Percentiles rank a stretch among this genome's conserved stretches.
Evolutionary conservation across 164 flowering plant species (phyloP).

Genomic region (Litsea cubeba): DNA sequence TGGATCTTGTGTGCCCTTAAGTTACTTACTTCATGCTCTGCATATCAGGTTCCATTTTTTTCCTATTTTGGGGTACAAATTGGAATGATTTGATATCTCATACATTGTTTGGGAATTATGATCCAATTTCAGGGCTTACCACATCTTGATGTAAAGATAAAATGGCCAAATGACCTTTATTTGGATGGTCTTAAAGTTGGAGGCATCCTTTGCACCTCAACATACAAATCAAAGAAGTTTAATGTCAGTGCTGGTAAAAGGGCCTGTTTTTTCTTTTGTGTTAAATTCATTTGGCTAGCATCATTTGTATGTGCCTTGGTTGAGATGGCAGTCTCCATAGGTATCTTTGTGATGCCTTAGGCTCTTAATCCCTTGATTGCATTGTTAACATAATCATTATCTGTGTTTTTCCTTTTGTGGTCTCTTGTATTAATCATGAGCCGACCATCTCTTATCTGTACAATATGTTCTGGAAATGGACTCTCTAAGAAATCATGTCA

Average conservation of each 20-base stretch:
- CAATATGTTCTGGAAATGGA: not conserved
- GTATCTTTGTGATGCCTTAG: constrained; percentile 2
- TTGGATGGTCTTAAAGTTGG: constrained; percentile 91
- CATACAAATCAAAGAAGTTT: constrained; percentile 82
- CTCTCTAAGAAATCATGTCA: not conserved
- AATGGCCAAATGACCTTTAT: constrained; percentile 99
- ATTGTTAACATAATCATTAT: not conserved
- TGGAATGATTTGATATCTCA: not conserved
- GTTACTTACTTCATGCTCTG: not conserved
- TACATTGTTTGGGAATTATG: constrained; percentile 7
- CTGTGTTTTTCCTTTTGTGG: not conserved
- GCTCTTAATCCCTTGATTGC: not conserved
- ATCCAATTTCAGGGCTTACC: constrained; percentile 72
- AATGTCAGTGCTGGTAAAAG: constrained; percentile 83
- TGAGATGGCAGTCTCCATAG: not conserved
- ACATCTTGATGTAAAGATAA: constrained; percentile 69
- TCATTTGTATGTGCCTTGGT: not conserved
- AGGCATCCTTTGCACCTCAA: constrained; percentile 92
- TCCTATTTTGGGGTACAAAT: not conserved
- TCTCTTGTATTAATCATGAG: not conserved
- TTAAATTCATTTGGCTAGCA: not conserved
- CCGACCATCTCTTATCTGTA: too few species aligned
- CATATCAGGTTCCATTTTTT: not conserved
- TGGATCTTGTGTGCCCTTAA: not conserved
- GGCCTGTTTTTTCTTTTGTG: constrained; percentile 13